phyloP scores from a whole-genome alignment of 768 basidiomycete species.

The Auriculariales sp. region DNA sequence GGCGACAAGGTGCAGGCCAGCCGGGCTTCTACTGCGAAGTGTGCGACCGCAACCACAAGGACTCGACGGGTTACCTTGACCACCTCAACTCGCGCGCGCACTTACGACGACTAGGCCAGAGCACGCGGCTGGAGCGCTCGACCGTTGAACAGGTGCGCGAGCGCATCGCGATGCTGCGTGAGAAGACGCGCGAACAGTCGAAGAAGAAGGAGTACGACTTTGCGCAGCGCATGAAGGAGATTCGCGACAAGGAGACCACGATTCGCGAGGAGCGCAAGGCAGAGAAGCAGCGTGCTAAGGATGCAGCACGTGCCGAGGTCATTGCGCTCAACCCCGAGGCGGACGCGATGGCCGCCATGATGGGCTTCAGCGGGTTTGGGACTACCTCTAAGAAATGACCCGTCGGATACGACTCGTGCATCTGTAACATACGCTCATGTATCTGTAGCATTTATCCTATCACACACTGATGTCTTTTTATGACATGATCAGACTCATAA shows the following conservation, averaged over 20 bases:
- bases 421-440: too few relatives aligned
- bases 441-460: too few relatives aligned
- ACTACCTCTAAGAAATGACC: conserved; percentile 69
- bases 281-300: conserved; percentile 65
- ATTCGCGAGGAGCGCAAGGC: conserved; percentile 62
- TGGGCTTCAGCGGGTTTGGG: conserved; percentile 90
- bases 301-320: conserved; percentile 52
- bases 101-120: conserved; percentile 87
- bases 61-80: conserved; percentile 85
- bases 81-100: conserved; percentile 92
- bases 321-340: conserved; percentile 35
- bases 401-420: too few relatives aligned
- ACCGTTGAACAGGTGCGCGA: conserved; percentile 86
- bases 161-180: conserved; percentile 75
- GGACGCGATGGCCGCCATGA: conserved; percentile 60
- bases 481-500: too few relatives aligned
- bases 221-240: conserved; percentile 71
- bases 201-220: conserved; percentile 90
- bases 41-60: conserved; percentile 86
- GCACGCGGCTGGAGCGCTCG: conserved; percentile 79
- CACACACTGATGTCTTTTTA: too few relatives aligned
- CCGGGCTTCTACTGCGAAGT: conserved; percentile 91
- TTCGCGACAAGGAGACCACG: conserved; percentile 56
- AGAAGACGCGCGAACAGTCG: conserved; percentile 72
- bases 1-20: conserved; percentile 58